Conservation (phyloP, 805 yeast genomes). For the Debaryomyces hansenii region DNA sequence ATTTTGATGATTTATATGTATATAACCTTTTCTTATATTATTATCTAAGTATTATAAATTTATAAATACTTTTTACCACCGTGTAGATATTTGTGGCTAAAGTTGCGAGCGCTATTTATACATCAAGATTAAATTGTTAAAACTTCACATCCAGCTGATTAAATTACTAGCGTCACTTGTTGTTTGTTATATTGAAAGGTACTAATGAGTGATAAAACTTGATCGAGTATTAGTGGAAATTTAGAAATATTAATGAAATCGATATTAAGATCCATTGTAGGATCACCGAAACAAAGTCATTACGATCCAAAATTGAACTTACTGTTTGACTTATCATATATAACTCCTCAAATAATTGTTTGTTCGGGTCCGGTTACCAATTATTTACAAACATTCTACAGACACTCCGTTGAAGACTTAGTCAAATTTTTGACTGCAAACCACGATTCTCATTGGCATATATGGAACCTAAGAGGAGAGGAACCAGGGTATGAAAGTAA, state of each 20-base stretch:
- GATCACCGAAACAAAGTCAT: slow-evolving; percentile 11
- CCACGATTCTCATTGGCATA: slow-evolving; percentile 63
- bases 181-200: no score
- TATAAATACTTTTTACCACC: no score
- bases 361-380: slow-evolving; percentile 70
- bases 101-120: no score
- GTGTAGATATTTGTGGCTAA: no score
- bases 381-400: slow-evolving; percentile 43
- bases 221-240: neutral
- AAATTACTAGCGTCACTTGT: no score
- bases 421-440: slow-evolving; percentile 43
- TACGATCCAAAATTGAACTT: slow-evolving; percentile 18
- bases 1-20: neutral
- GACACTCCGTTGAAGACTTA: slow-evolving; percentile 54
- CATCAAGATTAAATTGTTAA: no score
- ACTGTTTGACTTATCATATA: slow-evolving; percentile 63
- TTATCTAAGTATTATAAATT: neutral
- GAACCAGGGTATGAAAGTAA: slow-evolving; percentile 37
- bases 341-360: slow-evolving; percentile 65
- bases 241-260: slow-evolving; percentile 11
- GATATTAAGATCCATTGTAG: slow-evolving; percentile 12
- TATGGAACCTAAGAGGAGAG: slow-evolving; percentile 73
- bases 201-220: no score
- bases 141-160: no score
- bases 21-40: neutral